Conservation (phyloP, 2,329 filamentous ascomycete species). For the Xylariaceae sp. region DNA sequence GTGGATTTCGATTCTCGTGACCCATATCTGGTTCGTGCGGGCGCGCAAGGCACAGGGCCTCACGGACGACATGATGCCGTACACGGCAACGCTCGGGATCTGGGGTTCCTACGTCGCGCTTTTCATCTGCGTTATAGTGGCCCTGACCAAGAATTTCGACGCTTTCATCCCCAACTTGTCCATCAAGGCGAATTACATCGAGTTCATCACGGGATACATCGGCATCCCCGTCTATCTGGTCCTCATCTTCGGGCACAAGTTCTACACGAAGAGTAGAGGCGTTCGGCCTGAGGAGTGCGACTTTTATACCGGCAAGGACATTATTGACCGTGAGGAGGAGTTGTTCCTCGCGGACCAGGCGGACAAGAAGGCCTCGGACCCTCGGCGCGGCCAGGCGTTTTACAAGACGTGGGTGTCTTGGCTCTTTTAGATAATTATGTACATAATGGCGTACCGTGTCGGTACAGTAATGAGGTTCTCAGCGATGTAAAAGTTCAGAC, state of each 20-base stretch:
- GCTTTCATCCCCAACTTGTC: constrained; percentile 57
- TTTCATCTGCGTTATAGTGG: constrained; percentile 66
- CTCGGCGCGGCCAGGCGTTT: constrained; percentile 44
- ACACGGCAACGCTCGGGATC: constrained; percentile 67
- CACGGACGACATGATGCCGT: constrained; percentile 53
- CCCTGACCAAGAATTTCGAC: constrained; percentile 77
- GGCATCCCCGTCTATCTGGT: constrained; percentile 71
- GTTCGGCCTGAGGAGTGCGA: constrained; percentile 59
- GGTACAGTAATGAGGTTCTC: too few relatives aligned
- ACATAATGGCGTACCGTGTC: too few relatives aligned
- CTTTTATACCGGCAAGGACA: constrained; percentile 68
- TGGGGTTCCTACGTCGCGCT: constrained; percentile 65
- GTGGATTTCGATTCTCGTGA: constrained; percentile 64
- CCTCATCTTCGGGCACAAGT: constrained; percentile 66
- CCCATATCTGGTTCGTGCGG: constrained; percentile 63
- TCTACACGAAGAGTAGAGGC: constrained; percentile 49
- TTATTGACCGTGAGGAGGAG: constrained; percentile 68
- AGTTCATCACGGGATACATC: constrained; percentile 72
- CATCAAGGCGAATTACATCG: constrained; percentile 52
- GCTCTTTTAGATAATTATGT: constrained; percentile 48
- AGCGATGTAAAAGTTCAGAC: too few relatives aligned
- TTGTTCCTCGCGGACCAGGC: constrained; percentile 59
- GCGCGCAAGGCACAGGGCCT: constrained; percentile 60
- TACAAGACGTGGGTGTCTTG: constrained; percentile 57
- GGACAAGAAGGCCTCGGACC: constrained; percentile 31